These are phyloP conservation scores for Exobasidium cylindrosporum DNA, from an alignment of 1,284 basidiomycete species.

Conservation along the genomic window DNA sequence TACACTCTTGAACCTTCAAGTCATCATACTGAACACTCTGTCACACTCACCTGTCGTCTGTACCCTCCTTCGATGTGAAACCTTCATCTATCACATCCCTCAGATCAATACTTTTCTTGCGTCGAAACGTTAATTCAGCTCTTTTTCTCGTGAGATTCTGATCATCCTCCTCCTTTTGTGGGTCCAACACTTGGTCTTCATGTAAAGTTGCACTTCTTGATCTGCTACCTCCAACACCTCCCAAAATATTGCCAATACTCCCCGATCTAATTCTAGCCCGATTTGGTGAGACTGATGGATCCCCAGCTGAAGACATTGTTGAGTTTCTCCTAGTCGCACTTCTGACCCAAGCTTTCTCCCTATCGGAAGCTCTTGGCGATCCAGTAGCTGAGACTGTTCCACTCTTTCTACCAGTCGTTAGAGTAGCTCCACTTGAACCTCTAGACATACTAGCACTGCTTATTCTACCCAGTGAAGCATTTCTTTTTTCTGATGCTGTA, in stretches of 20 bases:
- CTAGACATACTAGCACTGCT: neutral
- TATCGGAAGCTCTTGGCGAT: neutral
- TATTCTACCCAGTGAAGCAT: neutral
- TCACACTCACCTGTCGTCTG: constrained; percentile 8
- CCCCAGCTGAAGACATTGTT: neutral
- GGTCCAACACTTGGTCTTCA: neutral
- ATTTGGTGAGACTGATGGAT: neutral
- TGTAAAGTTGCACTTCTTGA: neutral
- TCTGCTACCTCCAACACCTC: neutral
- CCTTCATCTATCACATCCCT: constrained; percentile 1
- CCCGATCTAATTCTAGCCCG: neutral
- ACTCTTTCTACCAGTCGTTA: neutral
- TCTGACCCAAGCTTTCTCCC: neutral
- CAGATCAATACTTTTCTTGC: constrained; percentile 16
- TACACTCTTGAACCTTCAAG: no score
- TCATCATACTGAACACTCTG: no score
- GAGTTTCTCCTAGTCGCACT: neutral
- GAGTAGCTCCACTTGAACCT: neutral
- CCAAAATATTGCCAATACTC: constrained; percentile 2
- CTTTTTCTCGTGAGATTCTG: neutral
- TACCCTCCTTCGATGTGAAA: neutral
- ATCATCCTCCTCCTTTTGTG: neutral
- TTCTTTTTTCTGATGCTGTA: neutral
- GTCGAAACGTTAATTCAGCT: constrained; percentile 6
- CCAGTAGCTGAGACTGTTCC: neutral